A percentile compares a stretch with the other conserved stretches of the same genome.
Evolutionary conservation across 192 early-diverging fungal genomes (phyloP).

Genomic region (Coemansia sp.): DNA sequence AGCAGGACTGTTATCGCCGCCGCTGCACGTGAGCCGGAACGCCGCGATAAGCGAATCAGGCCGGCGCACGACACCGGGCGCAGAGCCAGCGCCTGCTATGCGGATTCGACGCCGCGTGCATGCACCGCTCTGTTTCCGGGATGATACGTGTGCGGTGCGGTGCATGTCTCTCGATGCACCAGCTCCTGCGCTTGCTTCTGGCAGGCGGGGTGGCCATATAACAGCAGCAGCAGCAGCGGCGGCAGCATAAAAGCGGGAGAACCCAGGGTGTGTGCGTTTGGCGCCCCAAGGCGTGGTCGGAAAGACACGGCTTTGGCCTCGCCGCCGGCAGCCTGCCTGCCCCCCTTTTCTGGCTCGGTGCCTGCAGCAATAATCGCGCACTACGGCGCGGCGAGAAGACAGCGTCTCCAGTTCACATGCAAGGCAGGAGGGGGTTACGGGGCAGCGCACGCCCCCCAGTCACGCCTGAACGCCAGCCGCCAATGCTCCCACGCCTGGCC

Average conservation of each 20-base stretch:
- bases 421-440: not conserved
- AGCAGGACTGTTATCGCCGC: not conserved
- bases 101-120: not conserved
- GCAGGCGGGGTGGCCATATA: no score
- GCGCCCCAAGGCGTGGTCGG: not conserved
- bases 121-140: not conserved
- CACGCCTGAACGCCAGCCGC: no score
- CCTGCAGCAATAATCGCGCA: not conserved
- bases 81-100: not conserved
- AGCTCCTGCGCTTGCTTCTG: no score
- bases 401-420: not conserved
- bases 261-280: not conserved
- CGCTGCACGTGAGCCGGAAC: slow-evolving; percentile 5
- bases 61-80: not conserved
- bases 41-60: not conserved
- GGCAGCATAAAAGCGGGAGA: no score
- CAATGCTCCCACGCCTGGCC: not conserved
- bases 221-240: no score
- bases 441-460: no score
- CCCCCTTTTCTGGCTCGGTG: not conserved
- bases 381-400: not conserved
- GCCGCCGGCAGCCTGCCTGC: not conserved
- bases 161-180: no score
- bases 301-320: not conserved
- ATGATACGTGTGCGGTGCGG: not conserved